A percentile compares a stretch with the other conserved stretches of the same genome.
Conservation (phyloP, 1,284 basidiomycete species). For the Moniliophthora roreri region DNA sequence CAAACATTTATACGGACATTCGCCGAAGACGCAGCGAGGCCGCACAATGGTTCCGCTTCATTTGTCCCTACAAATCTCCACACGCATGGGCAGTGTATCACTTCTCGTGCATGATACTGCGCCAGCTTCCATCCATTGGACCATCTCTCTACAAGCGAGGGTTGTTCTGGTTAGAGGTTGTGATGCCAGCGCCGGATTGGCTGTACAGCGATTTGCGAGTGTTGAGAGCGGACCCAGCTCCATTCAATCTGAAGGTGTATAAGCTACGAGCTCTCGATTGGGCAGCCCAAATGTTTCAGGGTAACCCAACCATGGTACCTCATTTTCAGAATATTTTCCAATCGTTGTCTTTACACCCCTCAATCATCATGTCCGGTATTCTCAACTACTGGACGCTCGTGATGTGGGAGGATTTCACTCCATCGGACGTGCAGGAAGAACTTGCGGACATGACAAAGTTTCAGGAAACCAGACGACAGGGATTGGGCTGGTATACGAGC, state of each 20-base stretch:
- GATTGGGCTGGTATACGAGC: too few relatives aligned
- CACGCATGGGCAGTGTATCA: neutral
- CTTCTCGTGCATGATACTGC: neutral
- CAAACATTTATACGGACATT: neutral
- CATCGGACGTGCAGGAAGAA: too few relatives aligned
- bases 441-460: too few relatives aligned
- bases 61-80: neutral
- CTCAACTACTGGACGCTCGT: neutral
- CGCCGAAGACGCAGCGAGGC: neutral
- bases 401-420: too few relatives aligned
- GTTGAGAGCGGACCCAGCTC: neutral
- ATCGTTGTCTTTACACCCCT: neutral
- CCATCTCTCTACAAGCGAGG: too few relatives aligned
- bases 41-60: neutral
- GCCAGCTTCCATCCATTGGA: too few relatives aligned
- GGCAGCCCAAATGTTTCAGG: neutral
- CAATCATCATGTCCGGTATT: neutral
- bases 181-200: too few relatives aligned
- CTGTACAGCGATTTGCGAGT: too few relatives aligned
- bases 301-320: neutral
- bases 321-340: neutral
- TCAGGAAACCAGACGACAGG: too few relatives aligned
- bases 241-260: neutral
- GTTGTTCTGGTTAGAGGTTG: too few relatives aligned
- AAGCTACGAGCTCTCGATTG: neutral